Conservation (phyloP, 2,329 filamentous ascomycete genomes). For the Cercospora citrullina region DNA sequence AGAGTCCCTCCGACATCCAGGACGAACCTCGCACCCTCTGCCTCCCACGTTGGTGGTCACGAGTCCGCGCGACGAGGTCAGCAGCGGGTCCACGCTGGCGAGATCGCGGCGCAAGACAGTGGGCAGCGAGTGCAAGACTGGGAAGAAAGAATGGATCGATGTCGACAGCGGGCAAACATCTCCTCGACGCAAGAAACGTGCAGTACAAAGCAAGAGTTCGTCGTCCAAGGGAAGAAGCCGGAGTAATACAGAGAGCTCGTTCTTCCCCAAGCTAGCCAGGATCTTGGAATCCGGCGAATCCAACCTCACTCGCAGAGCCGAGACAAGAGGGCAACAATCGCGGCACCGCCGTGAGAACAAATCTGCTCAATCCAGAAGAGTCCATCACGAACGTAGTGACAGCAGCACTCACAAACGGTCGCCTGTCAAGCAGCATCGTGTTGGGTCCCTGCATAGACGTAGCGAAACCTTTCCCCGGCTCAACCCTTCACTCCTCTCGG, state of each 20-base stretch:
- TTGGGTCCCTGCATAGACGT: constrained; percentile 26
- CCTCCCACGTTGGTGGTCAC: constrained; percentile 32
- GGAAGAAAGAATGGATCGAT: constrained; percentile 34
- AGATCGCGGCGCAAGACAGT: constrained; percentile 29
- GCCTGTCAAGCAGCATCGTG: constrained; percentile 18
- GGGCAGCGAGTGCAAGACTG: constrained; percentile 21
- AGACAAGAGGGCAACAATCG: constrained; percentile 22
- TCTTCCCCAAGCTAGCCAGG: constrained; percentile 44
- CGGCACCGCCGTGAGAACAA: constrained; percentile 21
- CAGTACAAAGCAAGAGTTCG: constrained; percentile 15
- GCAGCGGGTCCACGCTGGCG: constrained; percentile 19
- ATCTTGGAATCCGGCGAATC: constrained; percentile 44
- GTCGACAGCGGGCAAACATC: constrained; percentile 25
- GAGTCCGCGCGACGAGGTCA: constrained; percentile 26
- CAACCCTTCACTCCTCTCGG: constrained; percentile 46
- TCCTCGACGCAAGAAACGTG: constrained; percentile 21
- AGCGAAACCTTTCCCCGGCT: constrained; percentile 35
- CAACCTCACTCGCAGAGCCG: constrained; percentile 21
- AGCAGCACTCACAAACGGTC: constrained; percentile 30
- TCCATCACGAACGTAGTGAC: constrained; percentile 23
- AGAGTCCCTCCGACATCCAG: constrained; percentile 20
- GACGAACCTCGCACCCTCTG: constrained; percentile 24
- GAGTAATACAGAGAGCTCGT: constrained; percentile 31
- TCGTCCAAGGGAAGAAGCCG: constrained; percentile 20
- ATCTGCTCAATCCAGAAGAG: constrained; percentile 14